Evolutionary conservation across 495 filamentous ascomycete genomes (phyloP).

Genomic region (Astrocystis sublimbata): DNA sequence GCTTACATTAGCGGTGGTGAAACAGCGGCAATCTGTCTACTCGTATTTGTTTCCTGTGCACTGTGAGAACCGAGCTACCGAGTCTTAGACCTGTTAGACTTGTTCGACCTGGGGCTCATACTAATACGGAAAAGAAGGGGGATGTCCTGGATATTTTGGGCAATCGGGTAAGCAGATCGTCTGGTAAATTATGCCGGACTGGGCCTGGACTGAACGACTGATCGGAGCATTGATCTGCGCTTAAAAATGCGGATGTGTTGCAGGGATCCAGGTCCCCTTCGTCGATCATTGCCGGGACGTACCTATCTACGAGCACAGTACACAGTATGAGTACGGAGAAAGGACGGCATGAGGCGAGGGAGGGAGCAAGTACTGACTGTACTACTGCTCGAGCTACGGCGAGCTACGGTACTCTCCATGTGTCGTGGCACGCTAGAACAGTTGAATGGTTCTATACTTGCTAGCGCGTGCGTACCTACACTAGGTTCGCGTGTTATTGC

Average conservation of each 20-base stretch:
- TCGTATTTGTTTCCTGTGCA: constrained; percentile 6
- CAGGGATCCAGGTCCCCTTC: constrained; percentile 14
- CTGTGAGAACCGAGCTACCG: not conserved
- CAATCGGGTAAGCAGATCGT: not conserved
- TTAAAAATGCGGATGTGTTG: constrained; percentile 16
- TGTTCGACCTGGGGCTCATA: too few relatives aligned
- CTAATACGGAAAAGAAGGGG: not conserved
- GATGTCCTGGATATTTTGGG: not conserved
- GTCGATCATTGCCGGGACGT: not conserved
- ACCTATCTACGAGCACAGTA: too few relatives aligned
- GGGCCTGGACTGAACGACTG: not conserved
- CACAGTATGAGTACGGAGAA: not conserved
- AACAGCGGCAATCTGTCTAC: constrained; percentile 13
- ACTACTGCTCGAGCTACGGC: too few relatives aligned
- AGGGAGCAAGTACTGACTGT: too few relatives aligned
- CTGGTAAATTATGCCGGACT: constrained; percentile 5
- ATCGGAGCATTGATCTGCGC: constrained; percentile 15
- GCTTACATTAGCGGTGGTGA: constrained; percentile 13
- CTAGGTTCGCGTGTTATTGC: not conserved
- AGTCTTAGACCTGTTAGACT: not conserved
- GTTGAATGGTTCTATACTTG: constrained; percentile 6
- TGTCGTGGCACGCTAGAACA: constrained; percentile 10
- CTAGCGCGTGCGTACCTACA: not conserved
- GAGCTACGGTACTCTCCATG: not conserved
- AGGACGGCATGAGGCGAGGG: too few relatives aligned